Evolutionary conservation across 371 early-diverging fungal species (phyloP).

Genomic region (Mycotypha africana): DNA sequence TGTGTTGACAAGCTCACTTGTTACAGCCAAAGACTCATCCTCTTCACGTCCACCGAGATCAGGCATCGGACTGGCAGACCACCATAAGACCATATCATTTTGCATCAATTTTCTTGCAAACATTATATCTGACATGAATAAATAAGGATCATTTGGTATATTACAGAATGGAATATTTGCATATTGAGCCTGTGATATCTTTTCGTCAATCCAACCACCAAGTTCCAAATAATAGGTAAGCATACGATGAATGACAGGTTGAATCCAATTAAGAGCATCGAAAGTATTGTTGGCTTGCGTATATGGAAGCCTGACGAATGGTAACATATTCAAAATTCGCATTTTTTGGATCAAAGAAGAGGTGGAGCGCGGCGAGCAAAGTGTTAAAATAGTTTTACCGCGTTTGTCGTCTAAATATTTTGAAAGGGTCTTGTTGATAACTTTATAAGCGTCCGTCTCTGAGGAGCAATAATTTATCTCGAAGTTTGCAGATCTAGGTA

Average conservation of each 20-base stretch:
- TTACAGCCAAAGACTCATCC: conserved; percentile 63
- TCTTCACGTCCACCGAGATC: conserved; percentile 90
- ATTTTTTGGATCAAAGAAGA: conserved; percentile 49
- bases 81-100: conserved; percentile 88
- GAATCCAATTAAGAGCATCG: conserved; percentile 87
- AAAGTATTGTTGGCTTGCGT: conserved; percentile 54
- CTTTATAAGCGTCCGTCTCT: conserved; percentile 54
- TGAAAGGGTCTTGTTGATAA: conserved; percentile 43
- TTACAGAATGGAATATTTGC: conserved; percentile 90
- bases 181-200: conserved; percentile 73
- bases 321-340: conserved; percentile 58
- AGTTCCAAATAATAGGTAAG: conserved; percentile 67
- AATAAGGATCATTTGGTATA: conserved; percentile 70
- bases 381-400: conserved; percentile 67
- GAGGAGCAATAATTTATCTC: conserved; percentile 37
- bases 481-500: conserved; percentile 43
- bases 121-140: conserved; percentile 79
- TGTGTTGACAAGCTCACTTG: conserved; percentile 51
- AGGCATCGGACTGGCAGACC: conserved; percentile 73
- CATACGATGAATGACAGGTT: conserved; percentile 61
- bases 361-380: conserved; percentile 52
- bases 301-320: conserved; percentile 60
- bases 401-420: conserved; percentile 56
- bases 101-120: conserved; percentile 73
- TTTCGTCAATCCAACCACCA: conserved; percentile 68